Conservation (phyloP, 164 flowering plant genomes). For the Umbilicus rupestris region DNA sequence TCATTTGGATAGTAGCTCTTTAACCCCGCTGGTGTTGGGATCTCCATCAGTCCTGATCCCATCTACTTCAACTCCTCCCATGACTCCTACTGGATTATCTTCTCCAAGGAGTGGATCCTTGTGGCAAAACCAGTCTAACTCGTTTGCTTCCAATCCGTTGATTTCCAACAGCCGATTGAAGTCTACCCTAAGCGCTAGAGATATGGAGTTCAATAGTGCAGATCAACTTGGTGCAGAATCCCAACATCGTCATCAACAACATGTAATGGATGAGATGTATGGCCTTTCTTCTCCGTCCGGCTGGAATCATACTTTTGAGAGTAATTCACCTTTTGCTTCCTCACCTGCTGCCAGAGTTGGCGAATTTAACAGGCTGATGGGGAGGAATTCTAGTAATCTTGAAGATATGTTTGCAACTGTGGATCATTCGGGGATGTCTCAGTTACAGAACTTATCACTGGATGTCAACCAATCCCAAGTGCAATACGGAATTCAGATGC, state of each 20-base stretch:
- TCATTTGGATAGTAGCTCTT: conserved; percentile 27
- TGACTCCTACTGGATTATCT: conserved; percentile 33
- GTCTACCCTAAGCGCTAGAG: conserved; percentile 30
- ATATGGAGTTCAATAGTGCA: conserved; percentile 30
- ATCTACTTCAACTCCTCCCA: conserved; percentile 35
- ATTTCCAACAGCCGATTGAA: conserved; percentile 45
- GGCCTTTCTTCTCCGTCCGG: conserved; percentile 38
- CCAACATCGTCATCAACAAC: conserved; percentile 23
- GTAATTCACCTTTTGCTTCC: conserved; percentile 21
- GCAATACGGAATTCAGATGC: conserved; percentile 28
- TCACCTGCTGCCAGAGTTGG: conserved; percentile 22
- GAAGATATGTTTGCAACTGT: conserved; percentile 33
- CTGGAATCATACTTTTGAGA: conserved; percentile 24
- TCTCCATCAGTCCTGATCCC: conserved; percentile 31
- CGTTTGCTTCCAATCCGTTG: conserved; percentile 29
- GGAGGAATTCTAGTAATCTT: conserved; percentile 34
- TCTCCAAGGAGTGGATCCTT: conserved; percentile 33
- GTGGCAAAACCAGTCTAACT: conserved; percentile 34
- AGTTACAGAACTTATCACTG: conserved; percentile 25
- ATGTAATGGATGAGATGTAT: conserved; percentile 32
- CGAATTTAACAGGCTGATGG: conserved; percentile 25
- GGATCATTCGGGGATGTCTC: conserved; percentile 27
- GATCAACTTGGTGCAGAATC: too few species aligned
- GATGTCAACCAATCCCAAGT: conserved; percentile 28
- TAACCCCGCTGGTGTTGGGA: conserved; percentile 37